These are phyloP conservation scores for Eucalyptus marginata DNA, from an alignment of 345 rosid genomes.

Conservation along the genomic window DNA sequence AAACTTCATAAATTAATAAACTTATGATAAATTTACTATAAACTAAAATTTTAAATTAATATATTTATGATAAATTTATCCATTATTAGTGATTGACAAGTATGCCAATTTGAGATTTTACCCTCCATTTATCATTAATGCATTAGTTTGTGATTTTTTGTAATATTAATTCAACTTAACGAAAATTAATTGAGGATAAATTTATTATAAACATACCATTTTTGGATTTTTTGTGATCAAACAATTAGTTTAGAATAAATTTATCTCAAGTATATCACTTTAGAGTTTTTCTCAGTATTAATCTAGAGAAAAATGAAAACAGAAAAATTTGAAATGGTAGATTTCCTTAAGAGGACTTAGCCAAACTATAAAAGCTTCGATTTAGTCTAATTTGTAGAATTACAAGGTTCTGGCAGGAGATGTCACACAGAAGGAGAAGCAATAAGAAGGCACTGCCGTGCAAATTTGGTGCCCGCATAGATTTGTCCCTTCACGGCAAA, in stretches of 20 bases:
- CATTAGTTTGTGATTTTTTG: fast-evolving
- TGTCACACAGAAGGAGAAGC: not conserved
- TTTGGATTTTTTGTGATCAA: fast-evolving
- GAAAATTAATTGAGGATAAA: fast-evolving
- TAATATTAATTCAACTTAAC: fast-evolving
- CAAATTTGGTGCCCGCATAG: not conserved
- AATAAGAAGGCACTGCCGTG: not conserved
- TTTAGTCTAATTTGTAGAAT: not conserved
- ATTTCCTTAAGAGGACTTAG: not conserved
- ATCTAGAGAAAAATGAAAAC: not conserved
- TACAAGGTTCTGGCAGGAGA: not conserved
- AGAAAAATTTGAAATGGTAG: not conserved
- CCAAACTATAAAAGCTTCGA: not conserved
- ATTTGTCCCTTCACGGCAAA: not conserved
- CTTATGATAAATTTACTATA: fast-evolving
- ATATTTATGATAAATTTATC: fast-evolving
- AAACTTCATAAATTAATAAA: no score
- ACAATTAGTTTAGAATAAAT: no score
- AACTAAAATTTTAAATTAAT: fast-evolving
- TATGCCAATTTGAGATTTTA: no score
- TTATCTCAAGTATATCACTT: fast-evolving
- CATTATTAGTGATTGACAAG: fast-evolving
- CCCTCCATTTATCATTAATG: fast-evolving
- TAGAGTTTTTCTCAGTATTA: no score
- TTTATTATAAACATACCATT: fast-evolving